These are phyloP conservation scores for Rhodotorula diobovata DNA, from an alignment of 768 basidiomycete species.

Conservation along the genomic window DNA sequence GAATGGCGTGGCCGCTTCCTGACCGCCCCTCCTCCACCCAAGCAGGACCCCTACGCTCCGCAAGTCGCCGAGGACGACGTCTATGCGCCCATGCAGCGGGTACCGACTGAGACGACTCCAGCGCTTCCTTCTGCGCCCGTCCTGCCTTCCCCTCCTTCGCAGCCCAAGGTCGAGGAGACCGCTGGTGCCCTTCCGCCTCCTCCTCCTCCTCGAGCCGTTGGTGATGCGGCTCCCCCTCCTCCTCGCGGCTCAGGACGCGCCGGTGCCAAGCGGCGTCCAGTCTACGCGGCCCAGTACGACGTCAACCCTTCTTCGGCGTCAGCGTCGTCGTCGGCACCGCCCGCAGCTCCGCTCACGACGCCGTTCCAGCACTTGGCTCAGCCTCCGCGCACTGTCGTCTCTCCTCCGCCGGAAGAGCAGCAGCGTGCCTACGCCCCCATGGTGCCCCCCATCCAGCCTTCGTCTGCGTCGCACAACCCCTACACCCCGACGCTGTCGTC, in stretches of 20 bases:
- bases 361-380: neutral
- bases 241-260: neutral
- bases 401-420: neutral
- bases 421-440: neutral
- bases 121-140: neutral
- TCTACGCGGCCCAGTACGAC: neutral
- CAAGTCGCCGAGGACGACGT: neutral
- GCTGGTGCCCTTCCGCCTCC: neutral
- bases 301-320: no score
- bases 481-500: neutral
- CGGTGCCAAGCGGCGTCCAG: neutral
- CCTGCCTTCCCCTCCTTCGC: neutral
- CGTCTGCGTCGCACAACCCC: neutral
- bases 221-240: neutral
- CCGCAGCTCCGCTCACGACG: neutral
- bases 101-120: neutral
- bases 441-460: neutral
- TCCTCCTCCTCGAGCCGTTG: neutral
- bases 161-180: neutral
- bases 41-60: neutral
- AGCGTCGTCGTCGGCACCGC: no score
- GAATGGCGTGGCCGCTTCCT: no score
- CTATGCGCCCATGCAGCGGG: neutral
- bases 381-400: neutral
- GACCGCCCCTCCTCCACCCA: neutral